Conservation (phyloP, 257 asterid genomes). For the Solanum dulcamara region DNA sequence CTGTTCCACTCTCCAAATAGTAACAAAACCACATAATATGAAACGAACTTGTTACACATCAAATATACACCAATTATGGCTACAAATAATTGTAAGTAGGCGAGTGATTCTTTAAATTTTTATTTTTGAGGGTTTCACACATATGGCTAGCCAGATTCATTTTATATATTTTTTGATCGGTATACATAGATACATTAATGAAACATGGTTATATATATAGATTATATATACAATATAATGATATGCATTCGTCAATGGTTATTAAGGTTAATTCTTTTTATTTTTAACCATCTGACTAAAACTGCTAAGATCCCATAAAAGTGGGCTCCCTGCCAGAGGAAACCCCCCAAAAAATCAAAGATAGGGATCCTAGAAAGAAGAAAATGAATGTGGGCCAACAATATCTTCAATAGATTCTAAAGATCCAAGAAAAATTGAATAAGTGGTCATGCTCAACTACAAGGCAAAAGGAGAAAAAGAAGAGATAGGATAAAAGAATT, state of each 20-base stretch:
- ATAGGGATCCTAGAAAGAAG: not conserved
- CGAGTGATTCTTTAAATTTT: not conserved
- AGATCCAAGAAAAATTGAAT: not conserved
- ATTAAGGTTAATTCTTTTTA: not conserved
- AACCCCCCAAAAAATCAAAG: slow-evolving; percentile 13
- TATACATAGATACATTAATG: not conserved
- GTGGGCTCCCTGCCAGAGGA: not conserved
- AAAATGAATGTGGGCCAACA: not conserved
- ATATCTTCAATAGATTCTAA: not conserved
- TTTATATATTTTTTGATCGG: not conserved
- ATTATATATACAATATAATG: not conserved
- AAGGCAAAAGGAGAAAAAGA: not conserved
- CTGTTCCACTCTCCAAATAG: not conserved
- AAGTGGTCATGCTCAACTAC: not conserved
- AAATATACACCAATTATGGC: not conserved
- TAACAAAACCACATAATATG: not conserved
- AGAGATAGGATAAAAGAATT: not conserved
- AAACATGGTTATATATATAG: not conserved
- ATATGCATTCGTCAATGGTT: no score
- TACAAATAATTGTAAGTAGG: not conserved
- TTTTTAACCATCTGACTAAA: not conserved
- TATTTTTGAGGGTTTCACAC: no score
- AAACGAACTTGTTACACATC: not conserved
- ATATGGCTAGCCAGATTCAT: not conserved
- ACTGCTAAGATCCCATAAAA: not conserved